phyloP scores from a whole-genome alignment of 2,329 filamentous ascomycete genomes.

The Neonectria hederae region DNA sequence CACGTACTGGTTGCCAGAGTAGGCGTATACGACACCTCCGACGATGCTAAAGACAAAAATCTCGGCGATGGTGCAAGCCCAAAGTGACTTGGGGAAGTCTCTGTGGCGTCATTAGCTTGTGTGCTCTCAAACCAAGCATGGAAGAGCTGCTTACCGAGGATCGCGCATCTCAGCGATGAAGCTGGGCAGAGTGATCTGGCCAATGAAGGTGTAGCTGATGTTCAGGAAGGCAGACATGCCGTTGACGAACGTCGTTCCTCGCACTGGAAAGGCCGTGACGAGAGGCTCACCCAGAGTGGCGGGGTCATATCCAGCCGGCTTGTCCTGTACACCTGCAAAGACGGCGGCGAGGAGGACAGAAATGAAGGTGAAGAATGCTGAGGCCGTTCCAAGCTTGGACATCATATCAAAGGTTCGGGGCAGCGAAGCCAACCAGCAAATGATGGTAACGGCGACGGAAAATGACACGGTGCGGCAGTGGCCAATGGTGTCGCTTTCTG shows the following conservation, averaged over 20 bases:
- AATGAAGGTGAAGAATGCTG: slow-evolving; percentile 88
- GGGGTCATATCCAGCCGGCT: slow-evolving; percentile 74
- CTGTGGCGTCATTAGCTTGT: slow-evolving; percentile 50
- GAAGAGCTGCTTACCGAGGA: slow-evolving; percentile 52
- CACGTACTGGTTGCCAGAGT: slow-evolving; percentile 89
- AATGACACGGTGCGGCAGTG: slow-evolving; percentile 82
- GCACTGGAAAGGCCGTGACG: slow-evolving; percentile 73
- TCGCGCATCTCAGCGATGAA: slow-evolving; percentile 95
- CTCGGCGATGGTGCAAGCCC: slow-evolving; percentile 88
- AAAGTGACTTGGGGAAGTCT: slow-evolving; percentile 93
- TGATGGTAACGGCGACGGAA: slow-evolving; percentile 75
- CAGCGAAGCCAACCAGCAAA: slow-evolving; percentile 82
- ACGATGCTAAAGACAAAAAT: slow-evolving; percentile 87
- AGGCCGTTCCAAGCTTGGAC: slow-evolving; percentile 79
- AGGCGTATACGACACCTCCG: slow-evolving; percentile 84
- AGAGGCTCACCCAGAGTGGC: slow-evolving; percentile 67
- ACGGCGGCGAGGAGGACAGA: slow-evolving; percentile 86
- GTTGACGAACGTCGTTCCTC: slow-evolving; percentile 80
- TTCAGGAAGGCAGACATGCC: slow-evolving; percentile 92
- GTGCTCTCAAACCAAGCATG: neutral
- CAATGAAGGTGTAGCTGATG: slow-evolving; percentile 96
- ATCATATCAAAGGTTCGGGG: slow-evolving; percentile 86
- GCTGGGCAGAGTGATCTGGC: slow-evolving; percentile 90
- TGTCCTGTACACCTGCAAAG: slow-evolving; percentile 79
- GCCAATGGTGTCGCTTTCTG: slow-evolving; percentile 69